Conservation (phyloP, 2,329 filamentous ascomycete species). For the Penicillium freii region DNA sequence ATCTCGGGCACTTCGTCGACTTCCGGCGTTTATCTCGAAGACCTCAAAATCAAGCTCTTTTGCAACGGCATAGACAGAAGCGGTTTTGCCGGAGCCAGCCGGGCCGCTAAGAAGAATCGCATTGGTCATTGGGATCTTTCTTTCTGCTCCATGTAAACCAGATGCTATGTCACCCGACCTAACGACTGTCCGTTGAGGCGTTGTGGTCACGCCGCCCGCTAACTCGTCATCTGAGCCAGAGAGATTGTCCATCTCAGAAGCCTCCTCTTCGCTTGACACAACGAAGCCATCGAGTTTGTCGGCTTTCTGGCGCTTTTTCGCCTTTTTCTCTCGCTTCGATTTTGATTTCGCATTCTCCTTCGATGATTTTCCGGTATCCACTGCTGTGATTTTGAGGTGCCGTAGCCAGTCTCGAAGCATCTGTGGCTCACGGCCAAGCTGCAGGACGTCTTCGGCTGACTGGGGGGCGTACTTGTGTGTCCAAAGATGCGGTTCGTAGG, state of each 20-base stretch:
- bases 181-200: slow-evolving; percentile 42
- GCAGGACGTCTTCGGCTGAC: slow-evolving; percentile 69
- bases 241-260: slow-evolving; percentile 66
- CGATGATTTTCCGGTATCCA: slow-evolving; percentile 58
- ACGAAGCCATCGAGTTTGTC: slow-evolving; percentile 79
- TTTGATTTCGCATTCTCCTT: slow-evolving; percentile 31
- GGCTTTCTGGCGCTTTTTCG: slow-evolving; percentile 61
- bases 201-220: slow-evolving; percentile 40
- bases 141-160: slow-evolving; percentile 37
- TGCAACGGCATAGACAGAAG: slow-evolving; percentile 85
- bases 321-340: slow-evolving; percentile 30
- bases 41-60: slow-evolving; percentile 90
- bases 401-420: slow-evolving; percentile 79
- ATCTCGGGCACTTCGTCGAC: slow-evolving; percentile 81
- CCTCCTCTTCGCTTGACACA: slow-evolving; percentile 73
- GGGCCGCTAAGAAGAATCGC: slow-evolving; percentile 86
- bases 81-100: slow-evolving; percentile 87
- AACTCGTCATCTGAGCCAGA: slow-evolving; percentile 58
- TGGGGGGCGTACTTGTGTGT: slow-evolving; percentile 78
- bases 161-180: slow-evolving; percentile 38
- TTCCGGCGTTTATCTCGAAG: slow-evolving; percentile 88
- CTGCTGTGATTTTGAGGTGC: slow-evolving; percentile 70
- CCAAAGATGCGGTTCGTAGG: slow-evolving; percentile 74
- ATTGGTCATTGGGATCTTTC: slow-evolving; percentile 60
- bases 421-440: slow-evolving; percentile 66